Percentiles rank a stretch among this genome's conserved stretches.
These are phyloP conservation scores for Paramecium caudatum DNA, from an alignment of 73 alveolate genomes.

Conservation along the genomic window DNA sequence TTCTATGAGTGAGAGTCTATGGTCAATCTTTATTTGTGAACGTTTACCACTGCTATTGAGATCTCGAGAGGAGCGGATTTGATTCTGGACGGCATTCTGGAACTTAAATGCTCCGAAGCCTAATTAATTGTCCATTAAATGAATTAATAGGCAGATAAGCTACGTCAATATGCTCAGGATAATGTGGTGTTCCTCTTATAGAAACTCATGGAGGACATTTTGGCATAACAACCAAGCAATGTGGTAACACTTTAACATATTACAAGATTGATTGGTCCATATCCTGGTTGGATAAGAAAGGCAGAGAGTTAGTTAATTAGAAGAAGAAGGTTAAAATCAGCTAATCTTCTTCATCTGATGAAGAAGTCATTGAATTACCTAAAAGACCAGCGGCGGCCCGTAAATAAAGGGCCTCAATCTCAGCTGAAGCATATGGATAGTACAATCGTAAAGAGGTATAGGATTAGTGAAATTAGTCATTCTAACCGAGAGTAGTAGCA, in stretches of 20 bases:
- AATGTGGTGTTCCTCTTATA: not conserved
- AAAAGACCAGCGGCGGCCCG: slow-evolving; percentile 65
- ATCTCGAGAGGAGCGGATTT: not conserved
- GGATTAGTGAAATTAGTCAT: slow-evolving; percentile 27
- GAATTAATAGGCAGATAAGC: slow-evolving; percentile 41
- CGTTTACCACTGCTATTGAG: not conserved
- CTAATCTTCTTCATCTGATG: slow-evolving; percentile 31
- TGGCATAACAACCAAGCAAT: slow-evolving; percentile 47
- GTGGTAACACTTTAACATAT: not conserved
- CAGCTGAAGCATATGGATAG: slow-evolving; percentile 97
- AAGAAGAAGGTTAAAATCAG: slow-evolving; percentile 13
- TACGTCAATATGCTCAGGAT: slow-evolving; percentile 55
- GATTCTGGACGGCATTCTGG: not conserved
- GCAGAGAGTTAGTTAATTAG: slow-evolving; percentile 18
- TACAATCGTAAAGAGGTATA: slow-evolving; percentile 90
- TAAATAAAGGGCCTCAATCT: slow-evolving; percentile 85
- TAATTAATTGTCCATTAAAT: slow-evolving; percentile 25
- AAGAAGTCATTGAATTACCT: slow-evolving; percentile 57
- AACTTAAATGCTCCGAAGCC: not conserved
- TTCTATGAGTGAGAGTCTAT: slow-evolving; percentile 15
- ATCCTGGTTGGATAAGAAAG: slow-evolving; percentile 49
- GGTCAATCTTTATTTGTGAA: not conserved
- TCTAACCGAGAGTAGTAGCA: slow-evolving; percentile 88
- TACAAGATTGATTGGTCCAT: slow-evolving; percentile 60
- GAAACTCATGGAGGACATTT: slow-evolving; percentile 6